Evolutionary conservation across 257 asterid species (phyloP).

Genomic region (Primulina tabacum): DNA sequence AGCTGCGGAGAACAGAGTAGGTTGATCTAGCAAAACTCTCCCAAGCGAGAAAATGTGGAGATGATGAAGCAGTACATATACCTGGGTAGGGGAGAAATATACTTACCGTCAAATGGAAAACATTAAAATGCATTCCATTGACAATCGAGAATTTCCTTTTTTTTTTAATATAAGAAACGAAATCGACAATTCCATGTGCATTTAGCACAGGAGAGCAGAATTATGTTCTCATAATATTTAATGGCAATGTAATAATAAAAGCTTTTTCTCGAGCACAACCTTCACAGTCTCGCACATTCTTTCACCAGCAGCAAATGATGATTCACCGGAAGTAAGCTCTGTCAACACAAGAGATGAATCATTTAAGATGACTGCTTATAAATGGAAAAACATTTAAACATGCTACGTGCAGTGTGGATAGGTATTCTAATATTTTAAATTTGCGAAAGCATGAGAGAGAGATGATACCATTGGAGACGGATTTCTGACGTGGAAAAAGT

Average conservation of each 20-base stretch:
- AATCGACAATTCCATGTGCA: background rate
- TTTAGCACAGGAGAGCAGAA: background rate
- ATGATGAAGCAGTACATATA: slow-evolving; percentile 82
- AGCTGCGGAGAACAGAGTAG: slow-evolving; percentile 53
- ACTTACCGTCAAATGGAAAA: slow-evolving; percentile 14
- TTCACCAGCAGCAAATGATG: slow-evolving; percentile 77
- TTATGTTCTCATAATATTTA: slow-evolving; percentile 11
- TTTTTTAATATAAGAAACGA: too few species aligned
- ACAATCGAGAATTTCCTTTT: background rate
- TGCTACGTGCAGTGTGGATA: background rate
- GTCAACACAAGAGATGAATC: slow-evolving; percentile 23
- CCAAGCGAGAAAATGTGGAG: slow-evolving; percentile 77
- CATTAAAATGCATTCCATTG: slow-evolving; percentile 14
- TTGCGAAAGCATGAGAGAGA: slow-evolving; percentile 21
- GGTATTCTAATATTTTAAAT: background rate
- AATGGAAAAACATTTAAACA: slow-evolving; percentile 3
- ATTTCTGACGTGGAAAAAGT: slow-evolving; percentile 52
- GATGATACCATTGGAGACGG: slow-evolving; percentile 47
- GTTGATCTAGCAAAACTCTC: slow-evolving; percentile 76
- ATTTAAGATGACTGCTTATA: slow-evolving; percentile 23
- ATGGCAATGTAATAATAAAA: slow-evolving; percentile 18
- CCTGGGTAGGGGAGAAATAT: slow-evolving; percentile 40
- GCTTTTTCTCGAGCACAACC: slow-evolving; percentile 45
- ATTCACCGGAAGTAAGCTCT: slow-evolving; percentile 54
- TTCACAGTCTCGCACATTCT: slow-evolving; percentile 85